A percentile compares a stretch with the other conserved stretches of the same genome.
Conservation (phyloP, 805 yeast species). For the Blastobotrys robertii region DNA sequence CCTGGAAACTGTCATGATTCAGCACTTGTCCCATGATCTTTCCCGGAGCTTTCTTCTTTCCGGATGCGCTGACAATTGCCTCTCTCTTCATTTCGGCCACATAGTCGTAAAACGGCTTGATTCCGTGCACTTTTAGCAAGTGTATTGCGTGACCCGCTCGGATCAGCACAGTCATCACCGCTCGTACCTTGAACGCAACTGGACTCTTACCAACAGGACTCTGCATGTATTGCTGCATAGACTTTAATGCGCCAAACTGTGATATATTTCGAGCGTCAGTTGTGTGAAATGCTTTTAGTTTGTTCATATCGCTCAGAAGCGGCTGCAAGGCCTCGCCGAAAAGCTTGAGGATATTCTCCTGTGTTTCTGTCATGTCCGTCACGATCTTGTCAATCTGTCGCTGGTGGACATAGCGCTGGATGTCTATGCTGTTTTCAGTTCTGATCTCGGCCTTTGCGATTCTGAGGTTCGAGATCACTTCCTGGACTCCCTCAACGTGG, state of each 20-base stretch:
- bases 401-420: conserved; percentile 63
- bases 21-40: conserved; percentile 62
- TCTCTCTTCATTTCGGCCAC: conserved; percentile 40
- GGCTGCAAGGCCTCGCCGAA: conserved; percentile 62
- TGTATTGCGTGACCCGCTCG: conserved; percentile 50
- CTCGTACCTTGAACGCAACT: conserved; percentile 17
- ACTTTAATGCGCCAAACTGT: conserved; percentile 61
- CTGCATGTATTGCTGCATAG: conserved; percentile 38
- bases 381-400: conserved; percentile 52
- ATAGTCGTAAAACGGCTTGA: conserved; percentile 63
- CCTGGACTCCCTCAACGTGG: conserved; percentile 79
- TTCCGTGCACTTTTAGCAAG: conserved; percentile 69
- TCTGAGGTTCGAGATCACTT: conserved; percentile 59
- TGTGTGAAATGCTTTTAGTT: conserved; percentile 50
- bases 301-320: conserved; percentile 51
- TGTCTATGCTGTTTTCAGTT: conserved; percentile 76
- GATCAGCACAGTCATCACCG: conserved; percentile 45
- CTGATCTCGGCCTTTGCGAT: conserved; percentile 77
- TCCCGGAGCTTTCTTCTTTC: conserved; percentile 30
- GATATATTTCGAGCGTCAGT: conserved; percentile 60
- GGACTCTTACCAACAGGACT: conserved; percentile 15
- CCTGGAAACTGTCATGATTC: conserved; percentile 38
- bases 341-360: conserved; percentile 43
- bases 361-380: conserved; percentile 45
- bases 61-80: conserved; percentile 8